These are phyloP conservation scores for Primulina tabacum DNA, from an alignment of 257 asterid genomes.

Conservation along the genomic window DNA sequence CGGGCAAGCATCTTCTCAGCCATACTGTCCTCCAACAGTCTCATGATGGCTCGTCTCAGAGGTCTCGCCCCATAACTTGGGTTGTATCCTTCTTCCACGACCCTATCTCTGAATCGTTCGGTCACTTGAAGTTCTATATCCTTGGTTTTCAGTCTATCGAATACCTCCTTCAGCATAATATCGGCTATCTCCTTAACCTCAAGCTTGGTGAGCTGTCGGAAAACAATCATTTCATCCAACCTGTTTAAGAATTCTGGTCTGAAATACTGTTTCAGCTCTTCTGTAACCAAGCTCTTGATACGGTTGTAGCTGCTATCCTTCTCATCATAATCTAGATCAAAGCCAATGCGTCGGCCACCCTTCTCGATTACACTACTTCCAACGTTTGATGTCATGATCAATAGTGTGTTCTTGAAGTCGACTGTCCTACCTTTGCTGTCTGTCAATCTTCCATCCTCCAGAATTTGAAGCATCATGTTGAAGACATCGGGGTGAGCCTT, in stretches of 20 bases:
- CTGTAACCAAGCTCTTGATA: conserved; percentile 57
- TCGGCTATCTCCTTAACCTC: conserved; percentile 82
- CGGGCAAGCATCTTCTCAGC: conserved; percentile 74
- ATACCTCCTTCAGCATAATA: conserved; percentile 66
- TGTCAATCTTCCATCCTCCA: conserved; percentile 84
- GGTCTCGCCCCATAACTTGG: conserved; percentile 89
- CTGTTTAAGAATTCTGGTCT: conserved; percentile 82
- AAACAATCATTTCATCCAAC: conserved; percentile 73
- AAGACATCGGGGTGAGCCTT: conserved; percentile 85
- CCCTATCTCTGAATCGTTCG: conserved; percentile 59
- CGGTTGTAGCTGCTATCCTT: conserved; percentile 65
- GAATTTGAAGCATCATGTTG: conserved; percentile 81
- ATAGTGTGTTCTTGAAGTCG: conserved; percentile 76
- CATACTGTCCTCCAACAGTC: conserved; percentile 77
- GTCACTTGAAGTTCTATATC: conserved; percentile 64
- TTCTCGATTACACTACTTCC: conserved; percentile 71
- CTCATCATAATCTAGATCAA: conserved; percentile 57
- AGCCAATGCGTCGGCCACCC: conserved; percentile 60
- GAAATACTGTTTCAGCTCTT: conserved; percentile 66
- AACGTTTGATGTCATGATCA: conserved; percentile 86
- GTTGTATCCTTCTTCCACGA: conserved; percentile 65
- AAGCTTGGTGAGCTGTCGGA: conserved; percentile 65
- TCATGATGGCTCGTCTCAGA: conserved; percentile 73
- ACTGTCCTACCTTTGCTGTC: conserved; percentile 83
- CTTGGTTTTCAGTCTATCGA: conserved; percentile 51